These are phyloP conservation scores for Lasiosphaeria miniovina DNA, from an alignment of 495 filamentous ascomycete species.

Conservation along the genomic window DNA sequence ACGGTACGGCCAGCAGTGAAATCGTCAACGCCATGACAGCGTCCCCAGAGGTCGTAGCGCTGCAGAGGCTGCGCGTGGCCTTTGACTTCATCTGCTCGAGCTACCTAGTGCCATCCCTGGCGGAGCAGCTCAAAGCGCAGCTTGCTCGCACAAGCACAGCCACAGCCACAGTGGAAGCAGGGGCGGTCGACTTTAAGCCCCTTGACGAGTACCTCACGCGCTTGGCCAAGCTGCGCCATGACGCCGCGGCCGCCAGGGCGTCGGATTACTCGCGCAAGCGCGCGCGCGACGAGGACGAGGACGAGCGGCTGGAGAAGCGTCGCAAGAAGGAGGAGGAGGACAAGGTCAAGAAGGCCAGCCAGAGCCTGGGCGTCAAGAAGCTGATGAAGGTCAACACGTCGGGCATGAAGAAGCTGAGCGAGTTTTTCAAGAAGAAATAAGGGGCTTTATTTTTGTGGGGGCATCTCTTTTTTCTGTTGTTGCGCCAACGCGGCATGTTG, in stretches of 20 bases:
- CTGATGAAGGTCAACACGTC: constrained; percentile 83
- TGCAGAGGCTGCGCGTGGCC: constrained; percentile 72
- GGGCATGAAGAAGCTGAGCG: constrained; percentile 97
- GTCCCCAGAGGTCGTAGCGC: constrained; percentile 49
- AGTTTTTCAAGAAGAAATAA: constrained; percentile 78
- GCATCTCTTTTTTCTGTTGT: too few relatives aligned
- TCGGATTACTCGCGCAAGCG: constrained; percentile 77
- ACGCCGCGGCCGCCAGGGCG: constrained; percentile 64
- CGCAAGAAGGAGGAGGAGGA: constrained; percentile 62
- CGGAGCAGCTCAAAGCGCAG: constrained; percentile 43
- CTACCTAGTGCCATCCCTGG: constrained; percentile 61
- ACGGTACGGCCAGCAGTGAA: constrained; percentile 21
- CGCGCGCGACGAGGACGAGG: constrained; percentile 67
- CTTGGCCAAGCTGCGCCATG: constrained; percentile 60
- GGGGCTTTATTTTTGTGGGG: background rate
- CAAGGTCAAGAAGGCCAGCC: constrained; percentile 60
- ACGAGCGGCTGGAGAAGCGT: constrained; percentile 74
- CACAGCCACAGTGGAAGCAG: background rate
- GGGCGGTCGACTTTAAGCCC: constrained; percentile 60
- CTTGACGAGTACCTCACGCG: constrained; percentile 65
- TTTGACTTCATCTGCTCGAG: constrained; percentile 71
- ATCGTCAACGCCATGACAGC: constrained; percentile 46
- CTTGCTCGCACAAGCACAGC: constrained; percentile 38
- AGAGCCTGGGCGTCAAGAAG: constrained; percentile 71
- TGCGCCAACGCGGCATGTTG: background rate